Evolutionary conservation across 108 stramenopile species (phyloP), one percentile per base, ranked within the genome.

Genomic region (Chaetoceros tenuissimus): DNA sequence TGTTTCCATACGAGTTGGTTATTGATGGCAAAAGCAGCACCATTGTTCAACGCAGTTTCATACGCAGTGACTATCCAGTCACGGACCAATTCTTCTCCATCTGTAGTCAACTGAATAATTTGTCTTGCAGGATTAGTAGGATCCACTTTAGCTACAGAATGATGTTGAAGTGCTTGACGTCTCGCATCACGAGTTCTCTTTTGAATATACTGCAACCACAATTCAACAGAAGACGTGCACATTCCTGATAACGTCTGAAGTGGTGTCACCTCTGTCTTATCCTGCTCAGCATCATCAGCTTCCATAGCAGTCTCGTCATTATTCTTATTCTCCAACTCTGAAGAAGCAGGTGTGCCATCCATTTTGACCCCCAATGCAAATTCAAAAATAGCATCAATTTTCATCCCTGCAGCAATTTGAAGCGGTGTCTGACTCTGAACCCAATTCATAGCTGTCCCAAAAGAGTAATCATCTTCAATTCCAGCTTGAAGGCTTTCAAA

Each of bases 1-100:
- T 59, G 69, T 48, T 67, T 82, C 90, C 90, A 92, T 44, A 87
- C 31, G 26, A 84, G n/a, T 44, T 86, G 80, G 63, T 88, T 88
- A 55, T 84, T 69, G 28, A 66, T 44, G 17, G 64, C 60, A 57
- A 73, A 86, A 28, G 77, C 85, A 8, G 77, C 79, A 0, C 74
- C 73, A 49, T 67, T 48, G 51, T 62, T 66, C 23, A 88, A 46
- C 2, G 90, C 90, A 26, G 69, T 26, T 51, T 92, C 86, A 55
- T 83, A 92, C n/a, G 89, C 89, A 29, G 65, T 50, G 22, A 50
- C 67, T 0, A 74, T 53, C 24, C 51, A 55, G 20, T 84, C 73
- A n/a, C 78, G 69, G 7, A 81, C 52, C 0, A 49, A 20, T 1
- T 76, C 60, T 25, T 53, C 64, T 3, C 74, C 68, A 21, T 59